phyloP scores from a whole-genome alignment of 345 rosid species.

The Conringia planisiliqua region DNA sequence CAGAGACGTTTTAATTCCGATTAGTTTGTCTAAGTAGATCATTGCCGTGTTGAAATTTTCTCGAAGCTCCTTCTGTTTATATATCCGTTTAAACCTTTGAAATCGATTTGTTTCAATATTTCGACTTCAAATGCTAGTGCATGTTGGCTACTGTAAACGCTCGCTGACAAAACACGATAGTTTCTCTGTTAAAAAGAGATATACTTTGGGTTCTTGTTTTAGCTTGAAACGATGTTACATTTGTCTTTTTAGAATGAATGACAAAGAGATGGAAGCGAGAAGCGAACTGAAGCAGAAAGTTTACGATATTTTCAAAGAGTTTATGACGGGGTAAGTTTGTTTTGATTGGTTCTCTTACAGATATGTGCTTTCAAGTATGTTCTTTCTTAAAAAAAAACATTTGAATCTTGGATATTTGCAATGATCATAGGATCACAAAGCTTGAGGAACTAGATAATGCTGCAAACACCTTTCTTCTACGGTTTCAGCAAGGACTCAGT shows the following conservation, averaged over 20 bases:
- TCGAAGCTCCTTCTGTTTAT: background rate
- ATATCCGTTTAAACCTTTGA: too few relatives aligned
- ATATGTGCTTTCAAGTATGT: background rate
- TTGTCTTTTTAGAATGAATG: constrained; percentile 22
- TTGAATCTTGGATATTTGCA: background rate
- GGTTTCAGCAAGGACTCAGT: constrained; percentile 61
- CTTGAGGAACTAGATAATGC: constrained; percentile 54
- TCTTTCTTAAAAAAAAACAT: too few relatives aligned
- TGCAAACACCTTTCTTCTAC: constrained; percentile 46
- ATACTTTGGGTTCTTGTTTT: background rate
- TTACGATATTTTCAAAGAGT: constrained; percentile 43
- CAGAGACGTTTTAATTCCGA: background rate
- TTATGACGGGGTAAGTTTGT: constrained; percentile 48
- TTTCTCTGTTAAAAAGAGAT: background rate
- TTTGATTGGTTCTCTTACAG: background rate
- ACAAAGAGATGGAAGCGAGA: constrained; percentile 26
- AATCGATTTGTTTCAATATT: too few relatives aligned
- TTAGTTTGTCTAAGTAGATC: background rate
- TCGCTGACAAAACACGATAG: background rate
- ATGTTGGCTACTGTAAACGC: background rate
- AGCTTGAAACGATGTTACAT: background rate
- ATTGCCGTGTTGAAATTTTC: background rate
- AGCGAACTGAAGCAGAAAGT: constrained; percentile 32
- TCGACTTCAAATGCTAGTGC: too few relatives aligned
- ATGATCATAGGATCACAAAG: constrained; percentile 44